Percentiles rank a stretch among this genome's conserved stretches.
Conservation (phyloP, 495 filamentous ascomycete species). For the Podospora anserina region DNA sequence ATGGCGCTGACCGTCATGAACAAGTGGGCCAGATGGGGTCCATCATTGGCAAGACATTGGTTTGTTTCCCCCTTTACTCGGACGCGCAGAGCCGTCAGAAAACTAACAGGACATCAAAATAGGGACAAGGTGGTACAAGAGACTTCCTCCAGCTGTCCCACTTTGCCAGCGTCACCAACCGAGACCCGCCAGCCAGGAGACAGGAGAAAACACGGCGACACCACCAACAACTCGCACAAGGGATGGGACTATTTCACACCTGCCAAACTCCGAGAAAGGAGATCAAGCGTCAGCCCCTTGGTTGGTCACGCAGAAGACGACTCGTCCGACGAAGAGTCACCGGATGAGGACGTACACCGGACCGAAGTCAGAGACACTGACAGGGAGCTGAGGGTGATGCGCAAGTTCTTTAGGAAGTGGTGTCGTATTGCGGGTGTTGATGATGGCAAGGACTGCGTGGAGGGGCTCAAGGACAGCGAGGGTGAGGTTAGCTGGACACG, state of each 20-base stretch:
- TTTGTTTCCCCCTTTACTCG: not conserved
- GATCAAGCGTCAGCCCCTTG: constrained; percentile 26
- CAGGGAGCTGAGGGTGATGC: constrained; percentile 47
- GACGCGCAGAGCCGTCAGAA: not conserved
- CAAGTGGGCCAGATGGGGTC: constrained; percentile 66
- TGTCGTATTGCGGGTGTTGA: constrained; percentile 63
- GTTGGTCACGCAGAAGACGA: constrained; percentile 37
- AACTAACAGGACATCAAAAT: not conserved
- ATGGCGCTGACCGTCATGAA: constrained; percentile 75
- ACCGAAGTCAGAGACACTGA: constrained; percentile 35
- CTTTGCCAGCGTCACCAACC: not conserved
- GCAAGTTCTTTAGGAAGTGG: constrained; percentile 69
- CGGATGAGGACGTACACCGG: constrained; percentile 27
- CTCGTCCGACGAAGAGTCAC: constrained; percentile 30
- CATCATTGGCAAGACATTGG: constrained; percentile 58
- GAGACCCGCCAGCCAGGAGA: not conserved
- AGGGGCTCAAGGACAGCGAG: constrained; percentile 51
- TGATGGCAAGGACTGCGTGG: constrained; percentile 35
- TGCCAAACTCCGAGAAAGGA: constrained; percentile 42
- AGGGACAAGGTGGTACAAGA: constrained; percentile 2
- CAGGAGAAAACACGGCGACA: not conserved
- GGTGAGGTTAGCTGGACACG: constrained; percentile 72
- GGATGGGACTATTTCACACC: constrained; percentile 44
- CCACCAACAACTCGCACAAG: not conserved
- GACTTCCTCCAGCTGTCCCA: constrained; percentile 13